phyloP scores from a whole-genome alignment of 2,329 filamentous ascomycete species.

The Trichoderma atroviride region DNA sequence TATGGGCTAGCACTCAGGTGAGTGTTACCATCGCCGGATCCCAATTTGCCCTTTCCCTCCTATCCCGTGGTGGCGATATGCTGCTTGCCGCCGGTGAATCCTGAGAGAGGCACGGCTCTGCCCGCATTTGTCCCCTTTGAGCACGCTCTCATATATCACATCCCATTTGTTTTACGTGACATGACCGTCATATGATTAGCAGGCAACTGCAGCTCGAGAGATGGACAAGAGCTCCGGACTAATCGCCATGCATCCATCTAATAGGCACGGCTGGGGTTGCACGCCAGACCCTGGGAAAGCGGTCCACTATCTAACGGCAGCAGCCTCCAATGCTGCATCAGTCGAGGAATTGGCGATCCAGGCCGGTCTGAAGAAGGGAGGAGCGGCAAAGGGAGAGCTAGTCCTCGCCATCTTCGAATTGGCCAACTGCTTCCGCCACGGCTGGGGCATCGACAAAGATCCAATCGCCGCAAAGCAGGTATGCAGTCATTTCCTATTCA shows the following conservation, averaged over 20 bases:
- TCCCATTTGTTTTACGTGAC: constrained; percentile 24
- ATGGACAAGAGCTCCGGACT: constrained; percentile 8
- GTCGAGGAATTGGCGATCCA: constrained; percentile 84
- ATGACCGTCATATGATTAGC: constrained; percentile 21
- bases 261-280: constrained; percentile 92
- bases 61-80: constrained; percentile 1
- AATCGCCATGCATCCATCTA: constrained; percentile 6
- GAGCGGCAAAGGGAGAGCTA: constrained; percentile 92
- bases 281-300: constrained; percentile 70
- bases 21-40: constrained; percentile 38
- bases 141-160: constrained; percentile 16
- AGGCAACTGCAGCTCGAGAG: not conserved
- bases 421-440: constrained; percentile 88
- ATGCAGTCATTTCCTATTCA: constrained; percentile 35
- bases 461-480: constrained; percentile 78
- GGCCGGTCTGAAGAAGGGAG: constrained; percentile 89
- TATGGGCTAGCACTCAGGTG: constrained; percentile 89
- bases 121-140: not conserved
- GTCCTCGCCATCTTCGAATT: constrained; percentile 96
- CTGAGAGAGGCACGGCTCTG: not conserved
- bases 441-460: constrained; percentile 89
- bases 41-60: constrained; percentile 7
- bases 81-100: constrained; percentile 10
- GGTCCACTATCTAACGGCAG: constrained; percentile 81
- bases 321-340: constrained; percentile 85